These are phyloP conservation scores for Cichorium intybus DNA, from an alignment of 140 eudicot species.

Conservation along the genomic window DNA sequence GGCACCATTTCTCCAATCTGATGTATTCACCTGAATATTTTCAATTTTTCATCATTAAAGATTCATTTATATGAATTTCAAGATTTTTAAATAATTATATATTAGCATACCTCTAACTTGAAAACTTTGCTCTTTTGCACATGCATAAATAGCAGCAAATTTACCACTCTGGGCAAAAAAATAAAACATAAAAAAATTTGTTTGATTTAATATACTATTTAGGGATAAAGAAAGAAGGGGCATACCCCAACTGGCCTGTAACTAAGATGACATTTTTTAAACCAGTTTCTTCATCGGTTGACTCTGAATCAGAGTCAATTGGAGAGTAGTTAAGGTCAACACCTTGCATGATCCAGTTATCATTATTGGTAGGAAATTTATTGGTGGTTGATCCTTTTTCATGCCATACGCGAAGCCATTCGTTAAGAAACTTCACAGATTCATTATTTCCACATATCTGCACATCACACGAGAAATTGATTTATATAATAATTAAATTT, in stretches of 20 bases:
- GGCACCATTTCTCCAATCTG: too few relatives aligned
- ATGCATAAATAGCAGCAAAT: constrained; percentile 96
- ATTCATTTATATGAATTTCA: too few relatives aligned
- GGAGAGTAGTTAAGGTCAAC: constrained; percentile 39
- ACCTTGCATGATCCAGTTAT: constrained; percentile 27
- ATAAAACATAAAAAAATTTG: neutral
- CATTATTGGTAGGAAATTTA: constrained; percentile 24
- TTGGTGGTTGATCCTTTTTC: constrained; percentile 53
- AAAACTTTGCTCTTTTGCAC: constrained; percentile 97
- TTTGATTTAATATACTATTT: neutral
- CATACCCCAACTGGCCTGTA: too few relatives aligned
- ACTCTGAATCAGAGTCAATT: too few relatives aligned
- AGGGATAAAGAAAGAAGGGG: constrained; percentile 16
- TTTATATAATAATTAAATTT: too few relatives aligned
- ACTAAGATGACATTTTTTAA: too few relatives aligned
- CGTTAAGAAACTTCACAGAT: constrained; percentile 65
- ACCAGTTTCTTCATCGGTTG: too few relatives aligned
- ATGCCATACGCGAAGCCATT: constrained; percentile 88
- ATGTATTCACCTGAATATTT: too few relatives aligned
- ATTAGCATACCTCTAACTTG: constrained; percentile 79
- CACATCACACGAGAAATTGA: constrained; percentile 20
- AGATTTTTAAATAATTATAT: too few relatives aligned
- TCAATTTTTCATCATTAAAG: too few relatives aligned
- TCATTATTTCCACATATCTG: constrained; percentile 92
- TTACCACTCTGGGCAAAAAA: constrained; percentile 74